Base-by-base conservation (phyloP, 169 alveolate species). In the Plasmodium inui region DNA sequence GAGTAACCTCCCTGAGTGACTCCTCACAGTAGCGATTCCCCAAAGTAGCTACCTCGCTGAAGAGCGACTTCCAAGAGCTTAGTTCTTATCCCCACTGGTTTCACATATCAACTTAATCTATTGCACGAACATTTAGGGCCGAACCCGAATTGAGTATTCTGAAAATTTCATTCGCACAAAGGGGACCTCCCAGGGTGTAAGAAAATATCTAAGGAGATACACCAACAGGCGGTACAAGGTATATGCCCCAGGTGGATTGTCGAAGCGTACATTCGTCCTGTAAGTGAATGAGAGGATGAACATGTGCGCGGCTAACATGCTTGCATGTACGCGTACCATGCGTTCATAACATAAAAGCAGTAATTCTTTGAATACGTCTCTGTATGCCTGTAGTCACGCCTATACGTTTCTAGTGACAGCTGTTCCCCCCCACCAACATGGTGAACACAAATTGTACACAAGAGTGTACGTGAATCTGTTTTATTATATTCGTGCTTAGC, bases 121-220 rank as follows among this genome's bases (percentile, higher is more conserved):
- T 67, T 41, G 22, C n/a, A 67, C 14, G 37, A 67, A 67, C 30
- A 67, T 26, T 67, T 22, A 67, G 76, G 39, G 76, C 32, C 30
- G 37, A 37, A 26, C 37, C 76, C 12, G 37, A 67, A 67, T 67
- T 67, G 37, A 67, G 22, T 22, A 26, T 67, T 67, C 17, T 28
- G n/a, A 67, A 67, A 67, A 67, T 67, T 67, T 67, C 41, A 67
- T 67, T 67, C 37, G 61, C 76, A 67, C 76, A 67, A 22, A 67
- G 37, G 14, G 37, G 37, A 28, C 37, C 39, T n/a, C 17, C 30
- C 30, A 67, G 76, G 76, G 76, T 67, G 76, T 67, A 67, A 67
- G 37, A 67, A 67, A 67, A 28, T 19, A 22, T 22, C 76, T 12
- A 67, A 67, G 76, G 76, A 22, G 76, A 67, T 67, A 67, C 30